Base-by-base conservation (phyloP, 2,329 filamentous ascomycete species). In the Emmonsiellopsis sp. region DNA sequence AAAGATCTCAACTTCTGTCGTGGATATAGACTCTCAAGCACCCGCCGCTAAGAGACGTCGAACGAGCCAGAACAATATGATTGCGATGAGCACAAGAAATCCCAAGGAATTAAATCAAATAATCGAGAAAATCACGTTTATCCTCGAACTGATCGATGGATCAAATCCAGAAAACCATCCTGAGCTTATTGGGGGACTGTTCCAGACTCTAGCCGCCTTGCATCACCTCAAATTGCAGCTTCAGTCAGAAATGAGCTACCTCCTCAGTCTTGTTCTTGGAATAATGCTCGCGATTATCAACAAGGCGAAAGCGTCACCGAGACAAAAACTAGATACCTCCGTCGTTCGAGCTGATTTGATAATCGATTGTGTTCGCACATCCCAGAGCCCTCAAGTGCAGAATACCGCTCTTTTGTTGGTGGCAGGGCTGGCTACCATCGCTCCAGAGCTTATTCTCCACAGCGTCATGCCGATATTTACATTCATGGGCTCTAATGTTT, bases 381-480 rank as follows among this genome's bases (percentile, higher is more conserved):
- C 91, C 0, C 83, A 88, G 30, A 96, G 87, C 67, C 90, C 91
- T 0, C 89, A 95, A 58, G 90, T 98, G 6, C 94, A 97, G 67
- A 96, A 95, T 65, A 84, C 86, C 5, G 91, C 93, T 3, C 77
- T 98, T 11, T 80, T 97, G 7, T 77, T 98, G 30, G 88, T 97
- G 54, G 90, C 92, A 26, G 86, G 84, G 54, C 77, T 98, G 41
- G 92, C 93, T 20, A 86, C 86, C 40, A 87, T 91, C 60, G 89
- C 89, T 0, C 93, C 94, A 0, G 91, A 95, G 67, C 76, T 95
- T 47, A 89, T 98, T 2, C 78, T 98, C 54, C 92, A 98, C 71
- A 96, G 90, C 62, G 89, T 98, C 52, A 98, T 98, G 93, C 93
- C 93, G 10, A 92, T 98, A 51, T 98, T 98, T 73, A 97, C 93